Conservation (phyloP, 2,329 filamentous ascomycete species). For the Penicillium sp. region DNA sequence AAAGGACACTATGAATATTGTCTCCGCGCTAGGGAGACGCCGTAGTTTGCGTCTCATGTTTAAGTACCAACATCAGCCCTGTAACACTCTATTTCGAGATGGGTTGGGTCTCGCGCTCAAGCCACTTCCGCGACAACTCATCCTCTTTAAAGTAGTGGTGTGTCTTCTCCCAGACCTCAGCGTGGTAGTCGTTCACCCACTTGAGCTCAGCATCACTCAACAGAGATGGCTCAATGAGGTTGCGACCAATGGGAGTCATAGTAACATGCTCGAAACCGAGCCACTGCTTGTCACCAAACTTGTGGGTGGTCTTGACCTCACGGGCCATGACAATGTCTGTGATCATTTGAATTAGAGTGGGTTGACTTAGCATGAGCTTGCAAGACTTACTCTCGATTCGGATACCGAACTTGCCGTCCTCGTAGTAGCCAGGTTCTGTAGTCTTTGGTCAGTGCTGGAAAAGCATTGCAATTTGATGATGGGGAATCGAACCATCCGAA, state of each 20-base stretch:
- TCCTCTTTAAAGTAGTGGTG: slow-evolving; percentile 74
- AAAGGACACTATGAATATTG: not conserved
- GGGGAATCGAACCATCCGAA: slow-evolving; percentile 63
- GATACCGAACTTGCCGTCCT: slow-evolving; percentile 92
- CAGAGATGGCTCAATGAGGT: slow-evolving; percentile 74
- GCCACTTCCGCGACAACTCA: slow-evolving; percentile 72
- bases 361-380: not conserved
- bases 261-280: slow-evolving; percentile 96
- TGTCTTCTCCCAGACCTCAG: slow-evolving; percentile 80
- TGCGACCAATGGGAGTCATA: slow-evolving; percentile 92
- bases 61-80: not conserved
- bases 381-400: slow-evolving; percentile 74
- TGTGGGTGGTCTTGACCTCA: slow-evolving; percentile 81
- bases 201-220: slow-evolving; percentile 73
- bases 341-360: slow-evolving; percentile 13
- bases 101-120: slow-evolving; percentile 80
- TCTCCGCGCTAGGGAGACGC: not conserved
- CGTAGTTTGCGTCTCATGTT: too few species aligned
- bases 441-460: slow-evolving; percentile 15
- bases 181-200: slow-evolving; percentile 87
- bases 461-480: not conserved
- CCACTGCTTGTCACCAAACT: slow-evolving; percentile 92
- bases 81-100: slow-evolving; percentile 46
- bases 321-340: slow-evolving; percentile 81
- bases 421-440: slow-evolving; percentile 88